A percentile compares a stretch with the other conserved stretches of the same genome.
Evolutionary conservation across 495 filamentous ascomycete genomes (phyloP).

Genomic region (Penicillium cosmopolitanum): DNA sequence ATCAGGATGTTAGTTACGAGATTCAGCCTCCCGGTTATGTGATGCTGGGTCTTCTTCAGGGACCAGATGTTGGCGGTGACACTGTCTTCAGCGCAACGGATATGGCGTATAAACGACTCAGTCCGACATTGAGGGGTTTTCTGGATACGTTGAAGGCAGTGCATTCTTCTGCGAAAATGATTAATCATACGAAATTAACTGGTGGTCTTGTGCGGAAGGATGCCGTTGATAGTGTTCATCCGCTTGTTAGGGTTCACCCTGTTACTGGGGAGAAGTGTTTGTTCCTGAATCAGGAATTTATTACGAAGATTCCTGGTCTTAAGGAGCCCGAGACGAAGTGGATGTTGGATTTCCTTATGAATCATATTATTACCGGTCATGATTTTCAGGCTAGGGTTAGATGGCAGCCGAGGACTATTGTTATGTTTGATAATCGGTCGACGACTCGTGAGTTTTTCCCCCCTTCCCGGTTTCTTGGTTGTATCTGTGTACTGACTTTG

Average conservation of each 20-base stretch:
- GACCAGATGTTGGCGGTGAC: constrained; percentile 69
- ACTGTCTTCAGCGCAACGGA: constrained; percentile 79
- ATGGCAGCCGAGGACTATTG: constrained; percentile 81
- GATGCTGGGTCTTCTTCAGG: constrained; percentile 60
- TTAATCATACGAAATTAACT: constrained; percentile 62
- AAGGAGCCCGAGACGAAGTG: constrained; percentile 61
- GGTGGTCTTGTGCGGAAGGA: constrained; percentile 72
- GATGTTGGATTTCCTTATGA: constrained; percentile 84
- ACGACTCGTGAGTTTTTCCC: constrained; percentile 54
- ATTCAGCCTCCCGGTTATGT: constrained; percentile 61
- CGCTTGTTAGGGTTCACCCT: constrained; percentile 73
- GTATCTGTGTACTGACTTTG: constrained; percentile 12
- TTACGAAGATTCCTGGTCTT: constrained; percentile 73
- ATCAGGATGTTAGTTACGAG: constrained; percentile 65
- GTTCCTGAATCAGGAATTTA: constrained; percentile 81
- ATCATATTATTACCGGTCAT: constrained; percentile 78
- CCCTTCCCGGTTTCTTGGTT: background rate
- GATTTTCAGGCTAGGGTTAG: constrained; percentile 90
- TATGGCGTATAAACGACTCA: constrained; percentile 74
- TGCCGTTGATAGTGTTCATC: constrained; percentile 69
- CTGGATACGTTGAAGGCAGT: constrained; percentile 73
- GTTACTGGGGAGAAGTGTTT: constrained; percentile 80
- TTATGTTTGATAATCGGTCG: constrained; percentile 78
- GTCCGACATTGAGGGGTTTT: constrained; percentile 68
- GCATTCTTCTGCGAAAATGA: constrained; percentile 77